Conservation (phyloP, 345 rosid species). For the Garcia nutans region DNA sequence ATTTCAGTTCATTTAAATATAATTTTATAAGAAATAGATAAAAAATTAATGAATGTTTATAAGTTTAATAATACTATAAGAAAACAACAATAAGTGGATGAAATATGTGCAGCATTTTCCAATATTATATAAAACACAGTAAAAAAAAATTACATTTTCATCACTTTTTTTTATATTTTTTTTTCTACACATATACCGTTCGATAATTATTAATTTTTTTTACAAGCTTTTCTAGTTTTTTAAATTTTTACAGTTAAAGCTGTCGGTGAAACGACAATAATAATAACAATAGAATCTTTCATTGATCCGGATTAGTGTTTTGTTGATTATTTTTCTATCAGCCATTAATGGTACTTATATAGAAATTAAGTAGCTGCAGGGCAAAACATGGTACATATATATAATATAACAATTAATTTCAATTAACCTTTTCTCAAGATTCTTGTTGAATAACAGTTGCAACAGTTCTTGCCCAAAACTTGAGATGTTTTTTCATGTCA, state of each 20-base stretch:
- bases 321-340: neutral
- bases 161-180: constrained; percentile 12
- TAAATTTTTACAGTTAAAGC: neutral
- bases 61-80: too few species aligned
- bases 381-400: too few species aligned
- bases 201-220: too few species aligned
- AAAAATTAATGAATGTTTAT: too few species aligned
- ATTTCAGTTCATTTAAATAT: too few species aligned
- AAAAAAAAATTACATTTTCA: constrained; percentile 7
- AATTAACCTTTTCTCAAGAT: constrained; percentile 18
- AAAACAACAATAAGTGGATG: too few species aligned
- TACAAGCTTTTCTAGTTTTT: neutral
- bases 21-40: too few species aligned
- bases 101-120: neutral
- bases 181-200: neutral
- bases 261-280: too few species aligned
- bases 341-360: neutral
- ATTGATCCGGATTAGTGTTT: too few species aligned
- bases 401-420: too few species aligned
- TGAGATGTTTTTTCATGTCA: constrained; percentile 59
- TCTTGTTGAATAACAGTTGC: constrained; percentile 47
- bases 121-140: neutral
- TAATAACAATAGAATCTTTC: neutral
- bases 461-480: constrained; percentile 61
- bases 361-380: neutral